Conservation (phyloP, 2,329 filamentous ascomycete genomes). For the Aureobasidium melanogenum region DNA sequence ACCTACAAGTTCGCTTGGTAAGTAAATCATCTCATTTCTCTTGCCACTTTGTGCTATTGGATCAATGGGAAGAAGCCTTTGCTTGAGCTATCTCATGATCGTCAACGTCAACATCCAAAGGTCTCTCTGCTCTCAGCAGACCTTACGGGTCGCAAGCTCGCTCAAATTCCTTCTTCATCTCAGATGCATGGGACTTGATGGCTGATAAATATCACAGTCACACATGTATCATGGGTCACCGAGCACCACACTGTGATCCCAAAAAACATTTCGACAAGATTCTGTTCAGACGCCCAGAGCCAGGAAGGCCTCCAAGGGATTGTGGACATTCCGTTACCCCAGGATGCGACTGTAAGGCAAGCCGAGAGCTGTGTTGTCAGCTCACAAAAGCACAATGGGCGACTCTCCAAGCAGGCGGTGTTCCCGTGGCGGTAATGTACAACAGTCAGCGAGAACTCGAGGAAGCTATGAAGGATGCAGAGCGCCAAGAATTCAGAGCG, state of each 20-base stretch:
- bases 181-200: neutral
- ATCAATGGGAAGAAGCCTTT: neutral
- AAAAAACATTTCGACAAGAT: slow-evolving; percentile 13
- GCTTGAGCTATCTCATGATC: neutral
- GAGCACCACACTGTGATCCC: slow-evolving; percentile 14
- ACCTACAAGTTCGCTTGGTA: neutral
- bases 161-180: neutral
- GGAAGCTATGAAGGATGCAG: neutral
- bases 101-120: neutral
- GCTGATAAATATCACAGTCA: neutral
- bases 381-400: slow-evolving; percentile 10
- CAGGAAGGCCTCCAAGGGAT: slow-evolving; percentile 12
- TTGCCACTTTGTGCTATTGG: neutral
- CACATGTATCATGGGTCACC: slow-evolving; percentile 14
- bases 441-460: neutral
- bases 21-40: neutral
- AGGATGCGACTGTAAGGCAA: slow-evolving; percentile 12
- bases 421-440: slow-evolving; percentile 12
- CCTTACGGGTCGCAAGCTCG: too few species aligned
- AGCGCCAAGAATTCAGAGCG: neutral
- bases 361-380: slow-evolving; percentile 10
- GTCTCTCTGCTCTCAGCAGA: neutral
- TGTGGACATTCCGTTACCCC: slow-evolving; percentile 9
- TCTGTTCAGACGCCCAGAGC: slow-evolving; percentile 12
- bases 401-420: neutral